Conservation (phyloP, 164 flowering plant genomes). For the Magnolia changhungtana region DNA sequence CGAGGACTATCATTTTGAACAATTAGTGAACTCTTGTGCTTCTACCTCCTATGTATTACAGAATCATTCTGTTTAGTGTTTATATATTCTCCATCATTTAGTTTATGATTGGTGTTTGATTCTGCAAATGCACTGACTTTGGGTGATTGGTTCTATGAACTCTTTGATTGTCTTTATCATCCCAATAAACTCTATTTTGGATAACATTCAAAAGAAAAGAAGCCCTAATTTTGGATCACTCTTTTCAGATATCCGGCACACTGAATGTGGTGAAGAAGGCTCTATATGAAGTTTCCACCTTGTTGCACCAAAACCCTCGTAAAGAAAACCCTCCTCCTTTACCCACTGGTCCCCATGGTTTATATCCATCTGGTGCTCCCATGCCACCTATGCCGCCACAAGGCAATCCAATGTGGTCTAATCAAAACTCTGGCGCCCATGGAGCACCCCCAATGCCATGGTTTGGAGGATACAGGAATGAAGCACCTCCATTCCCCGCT, state of each 20-base stretch:
- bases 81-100: neutral
- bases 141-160: no score
- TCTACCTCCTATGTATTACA: no score
- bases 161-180: no score
- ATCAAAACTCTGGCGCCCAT: slow-evolving; percentile 28
- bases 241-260: slow-evolving; percentile 58
- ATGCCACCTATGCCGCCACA: slow-evolving; percentile 33
- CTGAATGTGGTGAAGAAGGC: slow-evolving; percentile 45
- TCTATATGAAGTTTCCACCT: slow-evolving; percentile 59
- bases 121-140: neutral
- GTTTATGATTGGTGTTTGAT: neutral
- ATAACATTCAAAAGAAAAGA: neutral
- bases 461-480: slow-evolving; percentile 37
- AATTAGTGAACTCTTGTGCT: no score
- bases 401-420: slow-evolving; percentile 42
- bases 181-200: neutral
- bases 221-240: neutral
- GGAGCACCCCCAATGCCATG: slow-evolving; percentile 46
- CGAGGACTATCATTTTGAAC: no score
- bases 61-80: no score
- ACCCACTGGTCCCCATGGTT: slow-evolving; percentile 31
- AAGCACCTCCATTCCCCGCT: slow-evolving; percentile 29
- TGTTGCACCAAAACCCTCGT: slow-evolving; percentile 69
- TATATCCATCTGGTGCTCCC: slow-evolving; percentile 41
- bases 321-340: slow-evolving; percentile 43